phyloP scores from a whole-genome alignment of 805 yeast species.

The Kodamaea neixiangensis region DNA sequence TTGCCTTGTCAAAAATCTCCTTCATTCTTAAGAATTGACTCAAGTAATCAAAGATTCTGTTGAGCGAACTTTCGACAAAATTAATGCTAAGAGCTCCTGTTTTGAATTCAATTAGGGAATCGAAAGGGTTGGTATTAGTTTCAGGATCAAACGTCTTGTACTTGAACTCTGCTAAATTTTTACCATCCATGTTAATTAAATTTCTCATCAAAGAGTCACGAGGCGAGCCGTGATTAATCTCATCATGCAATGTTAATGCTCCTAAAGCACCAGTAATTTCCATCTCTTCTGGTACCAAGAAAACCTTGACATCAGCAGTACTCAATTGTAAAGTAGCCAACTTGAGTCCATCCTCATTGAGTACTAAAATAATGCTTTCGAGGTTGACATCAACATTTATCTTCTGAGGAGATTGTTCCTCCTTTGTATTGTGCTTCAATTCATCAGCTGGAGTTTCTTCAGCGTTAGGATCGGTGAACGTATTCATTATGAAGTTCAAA shows the following conservation, averaged over 20 bases:
- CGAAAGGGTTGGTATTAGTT: constrained; percentile 50
- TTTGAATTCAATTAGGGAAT: constrained; percentile 58
- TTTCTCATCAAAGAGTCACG: constrained; percentile 60
- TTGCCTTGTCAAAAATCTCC: constrained; percentile 81
- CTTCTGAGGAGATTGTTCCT: constrained; percentile 67
- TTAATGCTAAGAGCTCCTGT: constrained; percentile 77
- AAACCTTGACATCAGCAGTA: constrained; percentile 66
- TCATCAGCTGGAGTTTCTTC: constrained; percentile 67
- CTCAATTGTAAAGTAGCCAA: constrained; percentile 78
- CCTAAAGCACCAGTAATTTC: constrained; percentile 74
- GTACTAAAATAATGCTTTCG: constrained; percentile 69
- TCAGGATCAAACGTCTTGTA: constrained; percentile 76
- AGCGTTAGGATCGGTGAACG: constrained; percentile 83
- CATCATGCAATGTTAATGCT: constrained; percentile 75
- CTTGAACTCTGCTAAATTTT: constrained; percentile 74
- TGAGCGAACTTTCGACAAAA: constrained; percentile 79
- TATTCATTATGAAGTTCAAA: constrained; percentile 77
- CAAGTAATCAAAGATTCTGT: constrained; percentile 64
- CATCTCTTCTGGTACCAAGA: constrained; percentile 75
- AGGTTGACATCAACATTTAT: constrained; percentile 68
- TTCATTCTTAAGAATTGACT: constrained; percentile 84
- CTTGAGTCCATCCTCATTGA: constrained; percentile 82
- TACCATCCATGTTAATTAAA: constrained; percentile 77
- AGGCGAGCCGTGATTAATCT: constrained; percentile 63
- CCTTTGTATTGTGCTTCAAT: constrained; percentile 62